These are phyloP conservation scores for Geotrichum siamense DNA, from an alignment of 1,139 yeast genomes.

Conservation along the genomic window DNA sequence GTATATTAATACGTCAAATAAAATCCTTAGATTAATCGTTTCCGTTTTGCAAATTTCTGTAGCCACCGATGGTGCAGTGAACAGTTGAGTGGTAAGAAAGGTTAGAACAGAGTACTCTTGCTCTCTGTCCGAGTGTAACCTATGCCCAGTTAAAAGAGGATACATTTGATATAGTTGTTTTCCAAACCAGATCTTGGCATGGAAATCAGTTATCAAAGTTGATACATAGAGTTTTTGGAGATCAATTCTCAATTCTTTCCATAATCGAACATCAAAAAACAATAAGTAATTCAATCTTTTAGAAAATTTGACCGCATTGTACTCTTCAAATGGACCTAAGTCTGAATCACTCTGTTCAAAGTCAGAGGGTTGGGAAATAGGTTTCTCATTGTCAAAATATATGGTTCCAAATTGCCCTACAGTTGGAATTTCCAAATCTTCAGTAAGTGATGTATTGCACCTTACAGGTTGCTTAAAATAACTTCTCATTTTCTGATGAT, in stretches of 20 bases:
- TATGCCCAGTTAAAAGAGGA: conserved; percentile 67
- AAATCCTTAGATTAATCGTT: neutral
- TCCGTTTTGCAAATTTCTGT: conserved; percentile 41
- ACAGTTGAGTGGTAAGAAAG: conserved; percentile 72
- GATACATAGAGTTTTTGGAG: conserved; percentile 65
- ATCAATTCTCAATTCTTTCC: conserved; percentile 55
- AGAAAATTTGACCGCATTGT: conserved; percentile 9
- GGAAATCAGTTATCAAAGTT: conserved; percentile 58
- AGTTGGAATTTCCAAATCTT: neutral
- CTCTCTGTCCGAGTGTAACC: conserved; percentile 63
- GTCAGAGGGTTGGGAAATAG: neutral
- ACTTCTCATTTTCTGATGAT: neutral
- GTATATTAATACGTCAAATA: neutral
- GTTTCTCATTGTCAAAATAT: neutral
- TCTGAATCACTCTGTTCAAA: neutral
- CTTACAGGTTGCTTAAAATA: neutral
- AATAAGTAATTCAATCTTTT: conserved; percentile 70
- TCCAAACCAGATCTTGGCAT: conserved; percentile 54
- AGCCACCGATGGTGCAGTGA: conserved; percentile 77
- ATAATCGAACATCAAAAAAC: conserved; percentile 61
- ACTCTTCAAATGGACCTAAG: neutral
- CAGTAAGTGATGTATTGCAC: neutral
- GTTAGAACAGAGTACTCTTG: conserved; percentile 75
- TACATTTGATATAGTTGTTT: conserved; percentile 79
- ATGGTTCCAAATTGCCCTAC: neutral